These are phyloP conservation scores for Dimocarpus longan DNA, from an alignment of 345 rosid genomes.

Conservation along the genomic window DNA sequence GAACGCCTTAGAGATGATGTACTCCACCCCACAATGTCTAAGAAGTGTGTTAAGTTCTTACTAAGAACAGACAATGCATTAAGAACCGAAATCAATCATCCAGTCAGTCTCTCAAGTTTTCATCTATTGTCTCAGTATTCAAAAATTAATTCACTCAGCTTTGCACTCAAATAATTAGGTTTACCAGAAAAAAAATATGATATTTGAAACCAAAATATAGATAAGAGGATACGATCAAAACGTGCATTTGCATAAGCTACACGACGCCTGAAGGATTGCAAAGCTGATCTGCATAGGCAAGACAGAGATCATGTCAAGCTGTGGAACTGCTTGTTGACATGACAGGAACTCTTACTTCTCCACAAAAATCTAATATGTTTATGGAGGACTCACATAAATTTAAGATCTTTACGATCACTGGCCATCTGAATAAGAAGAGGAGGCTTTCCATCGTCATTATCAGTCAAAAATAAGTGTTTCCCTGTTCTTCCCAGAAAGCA, in stretches of 20 bases:
- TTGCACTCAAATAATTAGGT: conserved; percentile 3
- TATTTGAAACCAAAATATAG: background rate
- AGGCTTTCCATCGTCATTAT: conserved; percentile 56
- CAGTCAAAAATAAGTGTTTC: conserved; percentile 78
- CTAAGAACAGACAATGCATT: background rate
- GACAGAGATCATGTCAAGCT: conserved; percentile 20
- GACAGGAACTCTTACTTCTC: conserved; percentile 2
- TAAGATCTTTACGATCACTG: conserved; percentile 62
- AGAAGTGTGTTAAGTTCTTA: conserved; percentile 52
- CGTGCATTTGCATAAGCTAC: conserved; percentile 79
- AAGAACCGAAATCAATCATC: background rate
- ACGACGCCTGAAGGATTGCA: conserved; percentile 72
- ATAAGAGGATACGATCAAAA: conserved; percentile 75
- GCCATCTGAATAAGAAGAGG: conserved; percentile 84
- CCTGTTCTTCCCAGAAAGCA: conserved; percentile 84
- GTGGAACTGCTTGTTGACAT: conserved; percentile 1
- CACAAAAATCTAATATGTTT: conserved; percentile 4
- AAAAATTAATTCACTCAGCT: conserved; percentile 1
- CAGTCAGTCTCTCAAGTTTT: background rate
- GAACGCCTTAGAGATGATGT: conserved; percentile 74
- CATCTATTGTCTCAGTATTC: background rate
- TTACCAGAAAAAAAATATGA: background rate
- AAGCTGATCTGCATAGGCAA: conserved; percentile 68
- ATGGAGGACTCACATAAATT: conserved; percentile 68
- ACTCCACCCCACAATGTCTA: conserved; percentile 93